These are phyloP conservation scores for Beauveria bassiana DNA, from an alignment of 2,329 filamentous ascomycete genomes.

Conservation along the genomic window DNA sequence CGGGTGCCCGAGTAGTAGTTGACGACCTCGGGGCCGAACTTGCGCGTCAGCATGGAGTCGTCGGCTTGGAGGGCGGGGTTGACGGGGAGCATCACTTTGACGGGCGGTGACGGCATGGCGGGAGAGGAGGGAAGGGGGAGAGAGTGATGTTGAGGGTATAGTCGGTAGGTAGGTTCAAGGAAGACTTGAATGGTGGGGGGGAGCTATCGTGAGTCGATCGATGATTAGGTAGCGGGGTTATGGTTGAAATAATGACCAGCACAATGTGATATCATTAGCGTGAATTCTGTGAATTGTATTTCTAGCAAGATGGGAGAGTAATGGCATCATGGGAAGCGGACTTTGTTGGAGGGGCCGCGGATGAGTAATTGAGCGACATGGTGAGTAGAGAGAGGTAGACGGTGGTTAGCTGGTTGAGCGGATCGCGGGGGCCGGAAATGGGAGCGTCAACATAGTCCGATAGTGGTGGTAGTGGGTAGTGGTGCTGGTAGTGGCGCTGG, in stretches of 20 bases:
- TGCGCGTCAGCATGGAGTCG: slow-evolving; percentile 63
- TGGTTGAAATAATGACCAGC: neutral
- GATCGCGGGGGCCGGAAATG: neutral
- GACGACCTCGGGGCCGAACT: slow-evolving; percentile 70
- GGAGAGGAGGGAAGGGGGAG: neutral
- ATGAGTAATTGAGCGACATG: neutral
- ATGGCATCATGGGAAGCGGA: slow-evolving; percentile 1
- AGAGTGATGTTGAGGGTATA: neutral
- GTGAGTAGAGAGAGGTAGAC: neutral
- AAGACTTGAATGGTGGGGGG: neutral
- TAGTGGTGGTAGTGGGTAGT: neutral
- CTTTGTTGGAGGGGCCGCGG: neutral
- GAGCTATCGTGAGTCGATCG: neutral
- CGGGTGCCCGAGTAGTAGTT: slow-evolving; percentile 80
- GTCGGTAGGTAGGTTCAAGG: no score
- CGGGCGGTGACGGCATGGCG: slow-evolving; percentile 5
- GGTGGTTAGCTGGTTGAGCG: neutral
- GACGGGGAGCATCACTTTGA: slow-evolving; percentile 35
- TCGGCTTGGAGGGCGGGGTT: slow-evolving; percentile 37
- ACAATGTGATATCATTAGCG: neutral
- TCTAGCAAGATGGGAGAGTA: neutral
- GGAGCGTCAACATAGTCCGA: neutral
- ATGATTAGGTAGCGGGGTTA: neutral
- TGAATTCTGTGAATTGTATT: neutral
- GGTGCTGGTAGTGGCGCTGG: neutral